Conservation (phyloP, 805 yeast genomes). For the Candida suzukii region DNA sequence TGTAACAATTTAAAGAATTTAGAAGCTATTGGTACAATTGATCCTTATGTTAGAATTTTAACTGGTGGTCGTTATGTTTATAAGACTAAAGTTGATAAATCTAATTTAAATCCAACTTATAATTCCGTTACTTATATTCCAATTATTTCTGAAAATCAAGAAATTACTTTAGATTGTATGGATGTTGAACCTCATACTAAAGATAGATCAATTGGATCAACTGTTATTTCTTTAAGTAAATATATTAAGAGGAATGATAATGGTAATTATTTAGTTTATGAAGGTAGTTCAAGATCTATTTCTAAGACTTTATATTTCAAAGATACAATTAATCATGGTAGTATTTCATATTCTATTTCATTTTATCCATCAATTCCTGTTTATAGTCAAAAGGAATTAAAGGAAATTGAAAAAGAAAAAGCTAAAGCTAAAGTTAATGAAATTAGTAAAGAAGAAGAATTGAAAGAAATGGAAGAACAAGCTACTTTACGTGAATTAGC, state of each 20-base stretch:
- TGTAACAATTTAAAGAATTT: conserved; percentile 47
- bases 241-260: conserved; percentile 40
- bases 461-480: conserved; percentile 38
- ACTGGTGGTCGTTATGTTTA: conserved; percentile 52
- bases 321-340: conserved; percentile 43
- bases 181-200: conserved; percentile 60
- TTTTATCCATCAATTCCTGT: conserved; percentile 63
- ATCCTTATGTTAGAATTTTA: conserved; percentile 61
- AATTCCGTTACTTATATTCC: conserved; percentile 57
- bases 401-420: conserved; percentile 33
- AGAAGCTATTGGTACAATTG: conserved; percentile 65
- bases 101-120: conserved; percentile 50
- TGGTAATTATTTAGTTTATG: conserved; percentile 41
- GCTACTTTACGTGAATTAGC: conserved; percentile 41
- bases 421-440: no score
- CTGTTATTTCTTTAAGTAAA: conserved; percentile 41
- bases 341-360: conserved; percentile 46
- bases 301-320: conserved; percentile 23
- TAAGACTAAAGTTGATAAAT: conserved; percentile 46
- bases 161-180: conserved; percentile 48
- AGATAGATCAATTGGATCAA: conserved; percentile 59
- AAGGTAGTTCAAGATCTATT: conserved; percentile 41
- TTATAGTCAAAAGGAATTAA: conserved; percentile 49
- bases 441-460: conserved; percentile 29
- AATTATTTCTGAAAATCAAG: conserved; percentile 52